Conservation (phyloP, 2,329 filamentous ascomycete species). For the Fusarium tanahbumbuense region DNA sequence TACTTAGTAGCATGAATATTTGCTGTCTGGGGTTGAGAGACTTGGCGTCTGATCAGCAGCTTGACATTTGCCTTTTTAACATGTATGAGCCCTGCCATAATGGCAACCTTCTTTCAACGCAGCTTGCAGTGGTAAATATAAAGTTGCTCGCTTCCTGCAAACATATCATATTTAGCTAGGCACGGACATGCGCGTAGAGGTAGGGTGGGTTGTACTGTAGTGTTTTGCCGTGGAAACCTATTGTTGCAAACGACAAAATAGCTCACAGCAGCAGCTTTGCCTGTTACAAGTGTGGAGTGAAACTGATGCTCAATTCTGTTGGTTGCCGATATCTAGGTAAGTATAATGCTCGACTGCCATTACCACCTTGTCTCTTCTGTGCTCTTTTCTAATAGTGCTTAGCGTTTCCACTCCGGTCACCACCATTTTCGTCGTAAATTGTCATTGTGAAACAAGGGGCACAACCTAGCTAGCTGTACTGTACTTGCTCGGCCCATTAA, state of each 20-base stretch:
- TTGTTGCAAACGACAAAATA: constrained; percentile 23
- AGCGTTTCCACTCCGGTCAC: constrained; percentile 31
- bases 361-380: constrained; percentile 27
- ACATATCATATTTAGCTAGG: neutral
- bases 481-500: constrained; percentile 34
- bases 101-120: constrained; percentile 24
- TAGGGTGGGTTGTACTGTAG: neutral
- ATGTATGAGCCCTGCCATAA: constrained; percentile 32
- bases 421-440: constrained; percentile 34
- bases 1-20: neutral
- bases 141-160: constrained; percentile 8
- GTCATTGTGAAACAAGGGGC: constrained; percentile 42
- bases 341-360: constrained; percentile 25
- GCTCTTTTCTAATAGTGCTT: constrained; percentile 19
- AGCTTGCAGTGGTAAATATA: neutral
- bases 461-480: constrained; percentile 37
- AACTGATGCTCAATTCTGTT: constrained; percentile 35
- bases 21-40: neutral
- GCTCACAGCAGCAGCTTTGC: constrained; percentile 36
- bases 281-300: constrained; percentile 38
- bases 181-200: constrained; percentile 12
- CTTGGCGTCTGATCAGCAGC: constrained; percentile 2
- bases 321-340: constrained; percentile 34
- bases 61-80: constrained; percentile 1
- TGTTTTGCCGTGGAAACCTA: constrained; percentile 6